These are phyloP conservation scores for Bipolaris gigantea DNA, from an alignment of 2,329 filamentous ascomycete genomes.

Conservation along the genomic window DNA sequence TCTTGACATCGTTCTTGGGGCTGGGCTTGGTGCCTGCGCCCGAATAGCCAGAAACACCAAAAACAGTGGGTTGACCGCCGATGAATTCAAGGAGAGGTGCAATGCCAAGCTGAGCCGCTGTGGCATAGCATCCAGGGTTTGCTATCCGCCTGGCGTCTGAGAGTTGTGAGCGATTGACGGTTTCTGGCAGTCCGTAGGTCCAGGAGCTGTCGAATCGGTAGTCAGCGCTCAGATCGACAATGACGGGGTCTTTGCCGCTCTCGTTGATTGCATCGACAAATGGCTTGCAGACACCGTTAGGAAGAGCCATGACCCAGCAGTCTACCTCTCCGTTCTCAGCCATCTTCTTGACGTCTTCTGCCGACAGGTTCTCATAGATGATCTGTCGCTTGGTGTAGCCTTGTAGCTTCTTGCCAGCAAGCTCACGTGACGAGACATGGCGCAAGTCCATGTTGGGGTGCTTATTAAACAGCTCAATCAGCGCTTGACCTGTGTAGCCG, in stretches of 20 bases:
- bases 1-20: slow-evolving; percentile 86
- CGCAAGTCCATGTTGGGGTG: slow-evolving; percentile 89
- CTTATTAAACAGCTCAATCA: slow-evolving; percentile 82
- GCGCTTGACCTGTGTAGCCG: slow-evolving; percentile 89
- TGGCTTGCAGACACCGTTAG: slow-evolving; percentile 92
- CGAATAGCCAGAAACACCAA: slow-evolving; percentile 91
- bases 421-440: slow-evolving; percentile 90
- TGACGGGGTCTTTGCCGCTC: slow-evolving; percentile 69
- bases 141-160: slow-evolving; percentile 78
- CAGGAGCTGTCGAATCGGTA: slow-evolving; percentile 84
- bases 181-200: slow-evolving; percentile 90
- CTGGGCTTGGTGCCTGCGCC: slow-evolving; percentile 93
- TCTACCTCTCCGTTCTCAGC: slow-evolving; percentile 83
- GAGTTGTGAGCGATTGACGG: slow-evolving; percentile 76
- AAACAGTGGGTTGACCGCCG: slow-evolving; percentile 76
- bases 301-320: slow-evolving; percentile 97
- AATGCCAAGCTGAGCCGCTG: slow-evolving; percentile 86
- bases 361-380: slow-evolving; percentile 84
- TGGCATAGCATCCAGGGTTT: slow-evolving; percentile 95
- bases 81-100: slow-evolving; percentile 78
- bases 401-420: slow-evolving; percentile 81
- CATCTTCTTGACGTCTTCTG: slow-evolving; percentile 85
- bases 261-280: slow-evolving; percentile 87
- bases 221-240: slow-evolving; percentile 95
- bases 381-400: slow-evolving; percentile 92